Base-by-base conservation (phyloP, 345 rosid genomes). In the Eucalyptus pumila region DNA sequence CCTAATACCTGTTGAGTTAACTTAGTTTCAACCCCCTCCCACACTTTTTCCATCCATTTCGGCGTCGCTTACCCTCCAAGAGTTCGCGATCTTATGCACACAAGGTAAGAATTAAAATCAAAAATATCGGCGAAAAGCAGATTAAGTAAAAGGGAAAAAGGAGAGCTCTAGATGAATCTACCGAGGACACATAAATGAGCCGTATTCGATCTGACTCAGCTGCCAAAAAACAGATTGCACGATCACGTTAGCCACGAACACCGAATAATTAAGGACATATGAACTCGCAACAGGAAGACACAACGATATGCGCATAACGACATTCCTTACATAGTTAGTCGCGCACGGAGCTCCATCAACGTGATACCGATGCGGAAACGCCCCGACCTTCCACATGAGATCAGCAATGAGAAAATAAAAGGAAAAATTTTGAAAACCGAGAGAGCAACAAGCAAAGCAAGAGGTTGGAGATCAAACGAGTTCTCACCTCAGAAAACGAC, bases 401-500 rank as follows among this genome's bases (percentile, higher is more conserved):
- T 24, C 44, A 76, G 13, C 12, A 86, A 34, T 42, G n/a, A 86
- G 23, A 54, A 17, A 16, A 14, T 3, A 11, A 10, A 50, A 9
- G 4, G 44, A 14, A 34, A 42, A 7, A 21, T 8, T 67, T 37
- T 7, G 67, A 34, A 42, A 51, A 23, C 10, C 45, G 32, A 9
- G 9, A 23, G 67, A 48, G 32, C 34, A 27, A 37, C 58, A 86
- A 88, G 30, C 49, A 4, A 16, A 80, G 30, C 62, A 11, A 26
- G 62, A 4, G 1, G 62, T 26, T 24, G 5, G 26, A 24, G 14
- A n/a, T 27, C 9, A n/a, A 21, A 14, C 34, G 27, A 10, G 14
- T 40, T 42, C 30, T 52, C 42, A 94, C 99, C 99, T 95, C 91
- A 7, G 94, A 93, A 88, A 94, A 98, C 48, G 99, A 98, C 51